Conservation (phyloP, 1,284 basidiomycete genomes). For the Rhizoctonia solani region DNA sequence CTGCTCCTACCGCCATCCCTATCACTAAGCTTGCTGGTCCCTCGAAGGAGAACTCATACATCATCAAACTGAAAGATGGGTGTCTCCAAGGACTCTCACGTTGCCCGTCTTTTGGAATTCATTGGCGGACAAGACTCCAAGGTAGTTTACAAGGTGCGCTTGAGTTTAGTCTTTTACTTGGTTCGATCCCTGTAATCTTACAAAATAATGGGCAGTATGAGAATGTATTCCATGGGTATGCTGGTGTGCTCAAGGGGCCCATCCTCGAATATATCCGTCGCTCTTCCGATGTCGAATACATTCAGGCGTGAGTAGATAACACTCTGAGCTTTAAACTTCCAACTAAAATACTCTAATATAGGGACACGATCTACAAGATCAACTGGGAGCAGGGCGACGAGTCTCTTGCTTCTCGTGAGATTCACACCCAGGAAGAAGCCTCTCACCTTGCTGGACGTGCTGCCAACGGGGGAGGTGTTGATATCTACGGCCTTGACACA, state of each 20-base stretch:
- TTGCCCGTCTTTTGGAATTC: slow-evolving; percentile 10
- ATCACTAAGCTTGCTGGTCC: slow-evolving; percentile 28
- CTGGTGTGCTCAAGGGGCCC: slow-evolving; percentile 11
- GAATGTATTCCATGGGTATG: slow-evolving; percentile 14
- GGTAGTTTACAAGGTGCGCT: slow-evolving; percentile 20
- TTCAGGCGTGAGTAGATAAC: too few relatives aligned
- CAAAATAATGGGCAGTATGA: slow-evolving; percentile 5
- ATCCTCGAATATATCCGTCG: slow-evolving; percentile 22
- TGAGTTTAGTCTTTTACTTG: background rate
- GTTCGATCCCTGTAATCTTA: background rate
- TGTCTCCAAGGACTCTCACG: slow-evolving; percentile 22
- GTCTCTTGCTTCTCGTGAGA: slow-evolving; percentile 5
- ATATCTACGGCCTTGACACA: slow-evolving; percentile 14
- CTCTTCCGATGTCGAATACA: slow-evolving; percentile 25
- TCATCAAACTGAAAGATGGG: slow-evolving; percentile 34
- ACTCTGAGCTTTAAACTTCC: too few relatives aligned
- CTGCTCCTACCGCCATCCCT: slow-evolving; percentile 27
- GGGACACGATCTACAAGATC: too few relatives aligned
- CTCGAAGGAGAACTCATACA: slow-evolving; percentile 28
- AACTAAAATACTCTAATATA: too few relatives aligned
- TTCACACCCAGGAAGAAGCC: background rate
- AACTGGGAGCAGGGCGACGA: slow-evolving; percentile 24
- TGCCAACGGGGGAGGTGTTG: background rate
- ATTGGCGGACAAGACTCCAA: slow-evolving; percentile 27
- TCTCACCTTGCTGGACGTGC: slow-evolving; percentile 8